A percentile compares a stretch with the other conserved stretches of the same genome.
Conservation (phyloP, 805 yeast genomes). For the Zygoascus bituminiphila region DNA sequence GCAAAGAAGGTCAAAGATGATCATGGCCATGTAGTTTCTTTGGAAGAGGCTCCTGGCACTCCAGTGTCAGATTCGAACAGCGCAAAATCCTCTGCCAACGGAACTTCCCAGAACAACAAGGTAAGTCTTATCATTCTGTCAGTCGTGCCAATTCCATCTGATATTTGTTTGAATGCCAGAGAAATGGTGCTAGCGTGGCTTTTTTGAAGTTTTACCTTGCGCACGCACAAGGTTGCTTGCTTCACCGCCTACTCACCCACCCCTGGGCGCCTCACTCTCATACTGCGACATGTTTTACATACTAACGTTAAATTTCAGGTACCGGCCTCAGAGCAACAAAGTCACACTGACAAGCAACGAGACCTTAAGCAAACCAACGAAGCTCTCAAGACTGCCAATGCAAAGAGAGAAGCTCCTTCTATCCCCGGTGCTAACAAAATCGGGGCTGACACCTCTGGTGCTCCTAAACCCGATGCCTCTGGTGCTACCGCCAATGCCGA, state of each 20-base stretch:
- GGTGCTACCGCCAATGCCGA: neutral
- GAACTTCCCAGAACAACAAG: neutral
- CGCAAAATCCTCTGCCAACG: neutral
- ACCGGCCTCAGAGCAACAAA: neutral
- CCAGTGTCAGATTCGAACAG: neutral
- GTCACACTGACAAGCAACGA: neutral
- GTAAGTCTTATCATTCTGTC: neutral
- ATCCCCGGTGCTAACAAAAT: neutral
- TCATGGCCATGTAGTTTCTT: neutral
- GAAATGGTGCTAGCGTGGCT: too few relatives aligned
- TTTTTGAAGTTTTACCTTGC: too few relatives aligned
- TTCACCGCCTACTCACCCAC: too few relatives aligned
- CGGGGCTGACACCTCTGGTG: neutral
- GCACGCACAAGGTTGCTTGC: too few relatives aligned
- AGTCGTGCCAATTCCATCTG: neutral
- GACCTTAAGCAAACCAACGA: neutral
- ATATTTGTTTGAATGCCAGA: too few relatives aligned
- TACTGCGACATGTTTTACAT: neutral
- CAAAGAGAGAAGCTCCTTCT: neutral
- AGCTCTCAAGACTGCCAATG: neutral
- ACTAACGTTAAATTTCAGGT: neutral
- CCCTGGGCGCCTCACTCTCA: neutral
- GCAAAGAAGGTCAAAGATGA: neutral
- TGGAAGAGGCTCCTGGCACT: conserved; percentile 3
- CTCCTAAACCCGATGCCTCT: neutral